phyloP scores from a whole-genome alignment of 176 grass and related monocot genomes.

The Oryza nivara region DNA sequence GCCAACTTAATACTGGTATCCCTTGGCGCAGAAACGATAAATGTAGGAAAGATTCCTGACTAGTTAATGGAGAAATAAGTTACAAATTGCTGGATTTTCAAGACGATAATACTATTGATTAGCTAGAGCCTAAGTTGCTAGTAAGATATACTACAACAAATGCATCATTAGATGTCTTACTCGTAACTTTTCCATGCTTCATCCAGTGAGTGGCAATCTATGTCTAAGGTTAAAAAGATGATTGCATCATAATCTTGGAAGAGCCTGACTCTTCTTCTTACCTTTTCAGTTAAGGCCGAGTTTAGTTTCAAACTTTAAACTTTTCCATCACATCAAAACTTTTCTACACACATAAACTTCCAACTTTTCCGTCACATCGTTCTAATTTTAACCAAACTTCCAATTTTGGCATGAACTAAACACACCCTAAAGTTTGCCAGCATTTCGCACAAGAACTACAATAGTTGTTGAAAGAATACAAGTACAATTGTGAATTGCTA shows the following conservation, averaged over 20 bases:
- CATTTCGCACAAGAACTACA: neutral
- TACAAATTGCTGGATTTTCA: neutral
- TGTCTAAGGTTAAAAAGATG: neutral
- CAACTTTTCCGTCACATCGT: too few species aligned
- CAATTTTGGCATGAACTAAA: too few species aligned
- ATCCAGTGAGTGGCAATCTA: neutral
- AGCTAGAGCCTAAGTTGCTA: neutral
- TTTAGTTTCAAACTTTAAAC: too few species aligned
- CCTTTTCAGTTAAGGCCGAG: neutral
- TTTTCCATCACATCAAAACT: too few species aligned
- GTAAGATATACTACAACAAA: neutral
- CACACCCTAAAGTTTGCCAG: neutral
- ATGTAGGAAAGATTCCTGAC: constrained; percentile 39
- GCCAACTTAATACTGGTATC: constrained; percentile 35
- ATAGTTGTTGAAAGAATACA: neutral
- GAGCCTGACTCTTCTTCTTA: neutral
- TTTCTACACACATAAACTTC: too few species aligned
- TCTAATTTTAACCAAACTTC: too few species aligned
- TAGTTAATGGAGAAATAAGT: constrained; percentile 12
- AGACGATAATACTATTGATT: neutral
- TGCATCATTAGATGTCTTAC: neutral
- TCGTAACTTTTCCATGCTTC: neutral
- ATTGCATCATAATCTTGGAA: neutral
- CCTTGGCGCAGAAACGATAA: constrained; percentile 21
- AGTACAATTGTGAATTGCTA: neutral